Conservation (phyloP, 768 basidiomycete genomes). For the Agaricus blazei region DNA sequence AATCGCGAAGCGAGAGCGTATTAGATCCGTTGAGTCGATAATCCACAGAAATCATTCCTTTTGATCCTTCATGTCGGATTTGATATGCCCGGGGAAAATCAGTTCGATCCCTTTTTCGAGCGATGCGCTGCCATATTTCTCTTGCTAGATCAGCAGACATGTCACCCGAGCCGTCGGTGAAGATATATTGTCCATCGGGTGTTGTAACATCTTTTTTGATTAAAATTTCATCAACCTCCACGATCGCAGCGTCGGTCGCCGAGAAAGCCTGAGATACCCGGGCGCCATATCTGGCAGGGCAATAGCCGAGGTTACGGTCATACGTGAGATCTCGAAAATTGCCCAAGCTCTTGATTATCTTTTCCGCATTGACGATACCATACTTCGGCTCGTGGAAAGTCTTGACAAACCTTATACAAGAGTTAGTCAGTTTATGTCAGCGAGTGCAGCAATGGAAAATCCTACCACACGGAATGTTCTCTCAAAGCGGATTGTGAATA, state of each 20-base stretch:
- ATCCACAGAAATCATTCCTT: slow-evolving; percentile 59
- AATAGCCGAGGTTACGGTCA: slow-evolving; percentile 41
- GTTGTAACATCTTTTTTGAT: slow-evolving; percentile 27
- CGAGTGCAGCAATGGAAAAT: neutral
- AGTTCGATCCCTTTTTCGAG: slow-evolving; percentile 23
- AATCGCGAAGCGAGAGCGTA: slow-evolving; percentile 44
- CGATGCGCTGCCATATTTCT: slow-evolving; percentile 37
- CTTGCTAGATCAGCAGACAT: slow-evolving; percentile 49
- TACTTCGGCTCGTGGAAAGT: slow-evolving; percentile 34
- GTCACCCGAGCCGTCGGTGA: slow-evolving; percentile 69
- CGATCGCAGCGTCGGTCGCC: slow-evolving; percentile 51
- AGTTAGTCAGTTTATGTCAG: neutral
- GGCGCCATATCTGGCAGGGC: slow-evolving; percentile 66
- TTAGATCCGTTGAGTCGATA: slow-evolving; percentile 38
- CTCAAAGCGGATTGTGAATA: slow-evolving; percentile 71
- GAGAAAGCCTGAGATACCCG: slow-evolving; percentile 71
- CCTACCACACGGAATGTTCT: slow-evolving; percentile 52
- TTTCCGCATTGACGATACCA: slow-evolving; percentile 30
- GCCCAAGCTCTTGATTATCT: slow-evolving; percentile 52
- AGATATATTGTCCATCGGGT: slow-evolving; percentile 31
- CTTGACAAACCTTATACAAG: slow-evolving; percentile 50
- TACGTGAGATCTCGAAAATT: slow-evolving; percentile 40
- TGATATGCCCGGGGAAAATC: slow-evolving; percentile 47
- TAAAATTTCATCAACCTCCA: slow-evolving; percentile 41
- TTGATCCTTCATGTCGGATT: slow-evolving; percentile 57